Evolutionary conservation across 2,329 filamentous ascomycete genomes (phyloP).

Genomic region (Pyricularia sp.): DNA sequence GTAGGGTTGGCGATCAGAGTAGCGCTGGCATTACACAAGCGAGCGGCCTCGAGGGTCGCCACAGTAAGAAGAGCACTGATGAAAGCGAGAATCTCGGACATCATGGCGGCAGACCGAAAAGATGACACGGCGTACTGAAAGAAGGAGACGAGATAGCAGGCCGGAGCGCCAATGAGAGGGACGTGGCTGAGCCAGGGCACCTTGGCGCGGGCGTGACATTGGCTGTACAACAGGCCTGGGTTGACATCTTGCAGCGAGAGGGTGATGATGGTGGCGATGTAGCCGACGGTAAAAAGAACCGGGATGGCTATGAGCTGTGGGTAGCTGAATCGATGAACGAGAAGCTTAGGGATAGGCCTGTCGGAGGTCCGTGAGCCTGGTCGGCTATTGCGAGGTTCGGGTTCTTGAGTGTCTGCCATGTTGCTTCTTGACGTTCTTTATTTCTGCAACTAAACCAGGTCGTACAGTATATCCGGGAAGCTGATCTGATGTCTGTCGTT

Average conservation of each 20-base stretch:
- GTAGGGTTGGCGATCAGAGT: slow-evolving; percentile 21
- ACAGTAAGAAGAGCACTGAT: slow-evolving; percentile 34
- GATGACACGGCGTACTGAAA: slow-evolving; percentile 30
- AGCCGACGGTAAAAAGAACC: slow-evolving; percentile 30
- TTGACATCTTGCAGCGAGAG: slow-evolving; percentile 33
- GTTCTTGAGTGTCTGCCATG: background rate
- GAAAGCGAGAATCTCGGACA: slow-evolving; percentile 29
- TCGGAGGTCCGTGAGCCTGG: background rate
- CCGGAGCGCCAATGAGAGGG: slow-evolving; percentile 29
- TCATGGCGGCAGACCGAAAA: slow-evolving; percentile 24
- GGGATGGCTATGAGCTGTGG: slow-evolving; percentile 39
- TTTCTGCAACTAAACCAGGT: background rate
- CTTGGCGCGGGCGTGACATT: slow-evolving; percentile 35
- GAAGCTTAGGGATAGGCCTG: slow-evolving; percentile 10
- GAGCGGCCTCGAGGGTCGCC: slow-evolving; percentile 34
- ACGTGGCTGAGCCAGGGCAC: slow-evolving; percentile 30
- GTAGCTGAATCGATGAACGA: slow-evolving; percentile 39
- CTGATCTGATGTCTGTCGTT: background rate
- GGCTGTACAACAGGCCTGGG: slow-evolving; percentile 37
- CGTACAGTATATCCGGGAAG: background rate
- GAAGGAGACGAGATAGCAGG: slow-evolving; percentile 38
- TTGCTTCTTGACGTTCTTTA: background rate
- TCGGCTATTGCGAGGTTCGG: background rate
- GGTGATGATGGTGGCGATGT: slow-evolving; percentile 26
- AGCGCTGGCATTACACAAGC: slow-evolving; percentile 22